phyloP scores from a whole-genome alignment of 352 stramenopile species.

The Phytophthora tubulina region DNA sequence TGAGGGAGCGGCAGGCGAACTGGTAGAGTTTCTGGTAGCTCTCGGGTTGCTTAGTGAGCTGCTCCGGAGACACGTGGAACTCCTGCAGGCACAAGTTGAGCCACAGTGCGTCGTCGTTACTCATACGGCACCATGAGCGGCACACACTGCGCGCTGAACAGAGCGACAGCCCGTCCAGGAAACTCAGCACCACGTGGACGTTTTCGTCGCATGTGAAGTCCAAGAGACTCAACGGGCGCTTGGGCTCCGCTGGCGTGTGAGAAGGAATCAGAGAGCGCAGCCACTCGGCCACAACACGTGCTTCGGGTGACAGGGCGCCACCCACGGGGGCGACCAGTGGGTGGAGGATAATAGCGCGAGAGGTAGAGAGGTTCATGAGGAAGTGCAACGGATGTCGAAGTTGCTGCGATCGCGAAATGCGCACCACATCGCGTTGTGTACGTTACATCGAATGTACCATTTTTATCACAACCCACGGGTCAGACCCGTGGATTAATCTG shows the following conservation, averaged over 20 bases:
- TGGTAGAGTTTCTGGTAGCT: constrained; percentile 85
- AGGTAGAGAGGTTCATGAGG: constrained; percentile 28
- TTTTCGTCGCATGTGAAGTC: constrained; percentile 86
- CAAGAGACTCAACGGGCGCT: constrained; percentile 48
- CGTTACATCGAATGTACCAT: background rate
- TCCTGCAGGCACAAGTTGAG: constrained; percentile 71
- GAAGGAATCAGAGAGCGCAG: constrained; percentile 41
- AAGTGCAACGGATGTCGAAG: constrained; percentile 28
- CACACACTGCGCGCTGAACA: constrained; percentile 64
- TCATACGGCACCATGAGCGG: constrained; percentile 61
- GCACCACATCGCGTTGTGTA: background rate
- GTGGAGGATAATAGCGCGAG: constrained; percentile 72
- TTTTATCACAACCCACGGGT: background rate
- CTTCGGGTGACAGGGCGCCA: constrained; percentile 41
- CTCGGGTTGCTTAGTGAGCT: constrained; percentile 64
- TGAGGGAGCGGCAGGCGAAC: constrained; percentile 74
- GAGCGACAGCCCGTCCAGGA: constrained; percentile 77
- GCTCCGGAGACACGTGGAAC: constrained; percentile 80
- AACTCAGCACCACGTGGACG: constrained; percentile 67
- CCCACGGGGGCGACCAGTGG: constrained; percentile 59
- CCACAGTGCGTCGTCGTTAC: constrained; percentile 73
- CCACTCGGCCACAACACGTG: constrained; percentile 50
- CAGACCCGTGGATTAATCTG: background rate
- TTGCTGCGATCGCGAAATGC: constrained; percentile 4
- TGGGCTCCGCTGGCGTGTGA: constrained; percentile 28